A percentile compares a stretch with the other conserved stretches of the same genome.
phyloP scores from a whole-genome alignment of 768 basidiomycete species.

The Kondoa malvinella region DNA sequence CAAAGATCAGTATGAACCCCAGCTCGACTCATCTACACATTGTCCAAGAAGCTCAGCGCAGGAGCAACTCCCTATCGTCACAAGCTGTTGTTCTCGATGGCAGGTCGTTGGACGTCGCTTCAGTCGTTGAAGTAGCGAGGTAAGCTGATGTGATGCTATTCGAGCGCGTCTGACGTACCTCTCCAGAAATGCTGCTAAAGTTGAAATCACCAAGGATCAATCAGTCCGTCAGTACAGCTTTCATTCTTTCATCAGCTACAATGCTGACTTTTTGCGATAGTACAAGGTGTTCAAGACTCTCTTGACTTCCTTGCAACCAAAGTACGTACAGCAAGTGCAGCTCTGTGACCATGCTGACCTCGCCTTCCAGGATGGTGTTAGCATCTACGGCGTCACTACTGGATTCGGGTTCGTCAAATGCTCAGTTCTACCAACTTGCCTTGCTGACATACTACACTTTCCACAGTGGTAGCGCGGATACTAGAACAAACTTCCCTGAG shows the following conservation, averaged over 20 bases:
- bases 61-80: conserved; percentile 5
- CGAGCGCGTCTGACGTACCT: neutral
- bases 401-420: too few relatives aligned
- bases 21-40: neutral
- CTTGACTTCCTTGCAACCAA: neutral
- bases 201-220: neutral
- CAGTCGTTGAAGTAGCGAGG: neutral
- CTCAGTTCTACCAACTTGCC: too few relatives aligned
- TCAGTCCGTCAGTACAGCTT: neutral
- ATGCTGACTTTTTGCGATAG: neutral
- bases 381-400: too few relatives aligned
- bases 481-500: neutral
- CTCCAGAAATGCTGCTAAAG: neutral
- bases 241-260: neutral
- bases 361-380: too few relatives aligned
- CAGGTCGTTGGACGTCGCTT: neutral
- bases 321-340: neutral
- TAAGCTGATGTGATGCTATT: neutral
- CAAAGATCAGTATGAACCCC: neutral
- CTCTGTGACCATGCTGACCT: too few relatives aligned
- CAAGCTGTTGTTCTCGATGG: neutral
- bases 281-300: neutral
- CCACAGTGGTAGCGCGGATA: neutral
- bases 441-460: too few relatives aligned
- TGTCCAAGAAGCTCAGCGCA: neutral